Evolutionary conservation across 805 yeast genomes (phyloP).

Genomic region (Candida ulmi): DNA sequence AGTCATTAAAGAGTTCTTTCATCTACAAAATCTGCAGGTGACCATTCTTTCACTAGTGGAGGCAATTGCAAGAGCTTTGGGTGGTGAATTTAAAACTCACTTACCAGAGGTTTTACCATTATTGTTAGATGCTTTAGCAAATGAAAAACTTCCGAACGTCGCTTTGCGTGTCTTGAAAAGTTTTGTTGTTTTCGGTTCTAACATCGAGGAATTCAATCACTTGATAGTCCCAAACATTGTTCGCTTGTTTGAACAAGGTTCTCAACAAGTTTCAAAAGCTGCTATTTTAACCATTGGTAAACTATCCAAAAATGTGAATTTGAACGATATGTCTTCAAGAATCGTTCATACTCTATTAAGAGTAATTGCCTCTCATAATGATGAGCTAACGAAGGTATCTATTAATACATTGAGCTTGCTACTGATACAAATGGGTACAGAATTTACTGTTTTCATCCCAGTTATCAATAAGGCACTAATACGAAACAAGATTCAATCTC

Average conservation of each 20-base stretch:
- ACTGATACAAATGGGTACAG: slow-evolving; percentile 75
- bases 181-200: slow-evolving; percentile 80
- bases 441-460: slow-evolving; percentile 82
- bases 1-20: slow-evolving; percentile 71
- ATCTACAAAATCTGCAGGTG: slow-evolving; percentile 57
- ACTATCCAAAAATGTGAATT: slow-evolving; percentile 61
- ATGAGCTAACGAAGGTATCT: slow-evolving; percentile 58
- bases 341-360: slow-evolving; percentile 83
- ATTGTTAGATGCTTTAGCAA: slow-evolving; percentile 69
- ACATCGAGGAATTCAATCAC: slow-evolving; percentile 84
- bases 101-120: slow-evolving; percentile 74
- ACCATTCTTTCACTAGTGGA: slow-evolving; percentile 79
- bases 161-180: slow-evolving; percentile 74
- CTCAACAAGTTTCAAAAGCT: slow-evolving; percentile 52
- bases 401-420: slow-evolving; percentile 78
- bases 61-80: slow-evolving; percentile 77
- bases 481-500: slow-evolving; percentile 59
- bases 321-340: slow-evolving; percentile 86
- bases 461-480: slow-evolving; percentile 64
- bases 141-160: slow-evolving; percentile 59
- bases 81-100: slow-evolving; percentile 86
- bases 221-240: slow-evolving; percentile 84
- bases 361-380: slow-evolving; percentile 45
- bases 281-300: slow-evolving; percentile 84
- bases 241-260: slow-evolving; percentile 68